Percentiles rank a stretch among this genome's conserved stretches.
Conservation (phyloP, 257 asterid genomes). For the Nemophila menziesii region DNA sequence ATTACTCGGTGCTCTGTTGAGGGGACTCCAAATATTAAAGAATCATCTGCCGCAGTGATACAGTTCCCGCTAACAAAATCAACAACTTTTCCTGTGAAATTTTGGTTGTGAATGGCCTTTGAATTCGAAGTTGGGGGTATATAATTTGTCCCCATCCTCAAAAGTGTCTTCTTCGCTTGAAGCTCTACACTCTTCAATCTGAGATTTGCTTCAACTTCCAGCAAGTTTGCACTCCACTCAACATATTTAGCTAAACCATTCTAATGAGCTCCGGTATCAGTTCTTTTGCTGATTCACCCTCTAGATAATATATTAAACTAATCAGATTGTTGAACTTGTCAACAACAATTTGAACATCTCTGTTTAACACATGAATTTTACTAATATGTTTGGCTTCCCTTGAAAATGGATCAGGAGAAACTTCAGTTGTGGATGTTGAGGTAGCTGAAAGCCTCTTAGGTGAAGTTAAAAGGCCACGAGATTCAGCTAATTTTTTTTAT, state of each 20-base stretch:
- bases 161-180: constrained; percentile 52
- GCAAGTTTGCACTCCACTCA: constrained; percentile 62
- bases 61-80: constrained; percentile 71
- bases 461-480: constrained; percentile 52
- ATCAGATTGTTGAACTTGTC: constrained; percentile 80
- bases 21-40: constrained; percentile 68
- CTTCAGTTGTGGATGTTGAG: constrained; percentile 36
- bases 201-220: constrained; percentile 49
- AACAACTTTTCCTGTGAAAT: constrained; percentile 75
- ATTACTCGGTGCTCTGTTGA: constrained; percentile 67
- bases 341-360: constrained; percentile 86
- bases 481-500: constrained; percentile 37
- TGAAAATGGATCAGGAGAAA: constrained; percentile 54
- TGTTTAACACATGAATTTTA: constrained; percentile 60
- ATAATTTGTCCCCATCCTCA: constrained; percentile 61
- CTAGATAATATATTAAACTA: constrained; percentile 75
- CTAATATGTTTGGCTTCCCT: constrained; percentile 81
- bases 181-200: constrained; percentile 60
- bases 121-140: constrained; percentile 57
- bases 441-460: constrained; percentile 63
- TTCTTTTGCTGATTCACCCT: constrained; percentile 82
- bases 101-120: constrained; percentile 72
- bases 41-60: constrained; percentile 58
- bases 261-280: constrained; percentile 82
- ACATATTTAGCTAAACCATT: no score